Evolutionary conservation across 2,329 filamentous ascomycete genomes (phyloP).

Genomic region (Talaromyces rugulosus): DNA sequence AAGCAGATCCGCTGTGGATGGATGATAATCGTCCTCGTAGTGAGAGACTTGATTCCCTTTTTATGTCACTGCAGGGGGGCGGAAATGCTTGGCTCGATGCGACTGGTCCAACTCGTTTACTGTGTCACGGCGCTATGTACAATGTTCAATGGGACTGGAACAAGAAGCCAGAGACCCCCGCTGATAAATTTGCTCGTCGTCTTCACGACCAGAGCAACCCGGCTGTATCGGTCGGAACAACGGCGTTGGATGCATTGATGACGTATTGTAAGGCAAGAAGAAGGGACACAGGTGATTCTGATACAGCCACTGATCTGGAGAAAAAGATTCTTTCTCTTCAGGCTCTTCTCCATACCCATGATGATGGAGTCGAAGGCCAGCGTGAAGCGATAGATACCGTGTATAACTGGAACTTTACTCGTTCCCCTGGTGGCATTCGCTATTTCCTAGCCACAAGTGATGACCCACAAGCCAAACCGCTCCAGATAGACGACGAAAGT

Average conservation of each 20-base stretch:
- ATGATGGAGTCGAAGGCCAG: slow-evolving; percentile 17
- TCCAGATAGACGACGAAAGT: background rate
- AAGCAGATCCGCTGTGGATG: background rate
- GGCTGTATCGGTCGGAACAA: background rate
- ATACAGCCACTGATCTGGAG: background rate
- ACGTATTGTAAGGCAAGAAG: background rate
- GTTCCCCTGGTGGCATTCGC: background rate
- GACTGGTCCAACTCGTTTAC: background rate
- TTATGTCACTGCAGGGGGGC: background rate
- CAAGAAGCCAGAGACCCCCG: slow-evolving; percentile 25
- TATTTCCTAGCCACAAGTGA: background rate
- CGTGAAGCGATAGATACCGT: slow-evolving; percentile 16
- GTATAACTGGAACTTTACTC: slow-evolving; percentile 13
- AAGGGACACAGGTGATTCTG: background rate
- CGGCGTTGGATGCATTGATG: background rate
- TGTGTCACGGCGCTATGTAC: slow-evolving; percentile 39
- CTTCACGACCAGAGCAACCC: background rate
- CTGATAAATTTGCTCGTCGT: slow-evolving; percentile 19
- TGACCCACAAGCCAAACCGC: background rate
- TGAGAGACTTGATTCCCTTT: background rate
- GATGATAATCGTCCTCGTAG: background rate
- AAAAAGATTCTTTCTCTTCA: slow-evolving; percentile 6
- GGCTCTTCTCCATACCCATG: slow-evolving; percentile 9
- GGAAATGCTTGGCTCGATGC: background rate
- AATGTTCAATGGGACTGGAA: slow-evolving; percentile 31